Evolutionary conservation across 2,329 filamentous ascomycete genomes (phyloP), one percentile per base, ranked within the genome.

Genomic region (Trichoderma asperellum): DNA sequence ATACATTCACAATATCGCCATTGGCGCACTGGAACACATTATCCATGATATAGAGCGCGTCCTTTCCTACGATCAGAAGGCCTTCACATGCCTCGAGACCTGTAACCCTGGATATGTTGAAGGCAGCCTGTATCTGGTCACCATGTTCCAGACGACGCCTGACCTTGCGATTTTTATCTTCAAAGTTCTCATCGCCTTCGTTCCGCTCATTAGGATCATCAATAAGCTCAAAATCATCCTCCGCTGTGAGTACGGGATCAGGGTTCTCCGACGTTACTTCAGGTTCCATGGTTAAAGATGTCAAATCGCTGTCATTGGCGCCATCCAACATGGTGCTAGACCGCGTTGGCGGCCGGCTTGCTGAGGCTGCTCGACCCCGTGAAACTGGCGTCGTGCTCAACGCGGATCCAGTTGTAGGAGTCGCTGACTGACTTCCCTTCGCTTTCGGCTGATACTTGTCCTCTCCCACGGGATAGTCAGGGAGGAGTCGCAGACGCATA

Each of bases 121-220:
- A 97, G 1, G 97, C 93, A 68, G 93, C 92, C 77, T 97, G 93
- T 2, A 99, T 95, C 68, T 94, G 88, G 75, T 99, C 96, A 5
- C 94, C 94, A 14, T 92, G 91, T 74, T 97, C 91, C 12, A 99
- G 85, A 72, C 93, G 95, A 63, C 96, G 88, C 93, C 98, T 96
- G 56, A 99, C 95, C 79, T 97, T 97, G 56, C 96, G 88, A 76
- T 99, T 98, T 83, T 97, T 98, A 79, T 99, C 96, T 79, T 99
- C 96, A 72, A 96, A 96, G 1, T 90, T 91, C 73, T 91, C 89
- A 16, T 89, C 88, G 1, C 81, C 84, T 57, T 96, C 93, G 32
- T 92, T 88, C 52, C 91, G 89, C 68, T 95, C 92, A 75, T 94
- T 94, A 0, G 95, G 94, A 71, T 97, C 95, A 70, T 98, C 94